These are phyloP conservation scores for Termitomyces sp. DNA, from an alignment of 1,284 basidiomycete species.

Conservation along the genomic window DNA sequence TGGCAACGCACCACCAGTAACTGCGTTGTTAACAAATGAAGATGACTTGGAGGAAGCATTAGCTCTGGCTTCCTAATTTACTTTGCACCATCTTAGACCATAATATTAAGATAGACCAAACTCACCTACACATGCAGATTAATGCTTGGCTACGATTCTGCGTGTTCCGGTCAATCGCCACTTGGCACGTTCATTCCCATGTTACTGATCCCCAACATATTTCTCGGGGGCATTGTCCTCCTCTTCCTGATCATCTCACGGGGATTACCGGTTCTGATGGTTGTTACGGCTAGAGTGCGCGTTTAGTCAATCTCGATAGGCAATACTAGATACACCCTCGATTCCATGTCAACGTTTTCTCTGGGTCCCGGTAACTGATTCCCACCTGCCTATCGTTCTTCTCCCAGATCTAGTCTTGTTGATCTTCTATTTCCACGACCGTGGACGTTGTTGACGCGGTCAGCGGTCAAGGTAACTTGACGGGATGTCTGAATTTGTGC, in stretches of 20 bases:
- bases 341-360: background rate
- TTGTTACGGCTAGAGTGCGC: background rate
- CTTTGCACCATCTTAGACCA: background rate
- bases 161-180: too few species aligned
- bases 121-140: too few species aligned
- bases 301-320: background rate
- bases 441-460: background rate
- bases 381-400: background rate
- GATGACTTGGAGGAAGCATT: slow-evolving; percentile 69
- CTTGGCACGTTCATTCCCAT: too few species aligned
- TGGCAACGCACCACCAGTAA: slow-evolving; percentile 55
- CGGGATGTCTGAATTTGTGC: background rate
- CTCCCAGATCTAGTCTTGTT: background rate
- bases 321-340: background rate
- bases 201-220: background rate
- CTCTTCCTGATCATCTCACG: background rate
- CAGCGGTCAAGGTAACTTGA: background rate
- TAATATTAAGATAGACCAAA: background rate
- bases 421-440: background rate
- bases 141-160: background rate
- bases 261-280: background rate
- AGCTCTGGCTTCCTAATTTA: slow-evolving; percentile 15
- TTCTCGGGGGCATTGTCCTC: background rate
- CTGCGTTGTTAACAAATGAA: slow-evolving; percentile 42
- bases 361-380: background rate